phyloP scores from a whole-genome alignment of 148 eudicot species.

The Heliamphora exappendiculata region DNA sequence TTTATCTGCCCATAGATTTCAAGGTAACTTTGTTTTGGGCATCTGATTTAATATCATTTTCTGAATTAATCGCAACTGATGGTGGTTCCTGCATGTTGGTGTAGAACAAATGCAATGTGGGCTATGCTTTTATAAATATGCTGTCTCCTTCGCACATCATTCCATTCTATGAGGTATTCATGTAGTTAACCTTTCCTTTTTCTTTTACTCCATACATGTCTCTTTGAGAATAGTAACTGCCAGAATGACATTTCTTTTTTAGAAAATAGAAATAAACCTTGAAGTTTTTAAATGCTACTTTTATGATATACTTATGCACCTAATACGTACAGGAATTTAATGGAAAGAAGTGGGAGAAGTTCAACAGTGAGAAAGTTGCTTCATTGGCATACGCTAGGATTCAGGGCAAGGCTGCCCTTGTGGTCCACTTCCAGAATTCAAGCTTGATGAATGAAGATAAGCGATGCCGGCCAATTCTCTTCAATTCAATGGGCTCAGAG shows the following conservation, averaged over 20 bases:
- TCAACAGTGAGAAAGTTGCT: constrained; percentile 91
- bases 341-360: constrained; percentile 95
- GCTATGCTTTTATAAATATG: constrained; percentile 97
- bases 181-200: not conserved
- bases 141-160: constrained; percentile 66
- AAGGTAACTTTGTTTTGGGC: constrained; percentile 44
- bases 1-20: constrained; percentile 91
- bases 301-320: not conserved
- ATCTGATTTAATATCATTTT: not conserved
- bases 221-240: not conserved
- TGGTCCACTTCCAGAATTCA: constrained; percentile 83
- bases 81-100: constrained; percentile 15
- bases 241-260: not conserved
- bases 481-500: constrained; percentile 57
- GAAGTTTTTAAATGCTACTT: not conserved
- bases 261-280: not conserved
- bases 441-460: constrained; percentile 96
- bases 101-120: constrained; percentile 98
- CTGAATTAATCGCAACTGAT: not conserved
- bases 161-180: constrained; percentile 69
- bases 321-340: constrained; percentile 51
- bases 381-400: constrained; percentile 87
- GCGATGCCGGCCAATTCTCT: constrained; percentile 80
- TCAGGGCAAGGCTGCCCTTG: constrained; percentile 75
- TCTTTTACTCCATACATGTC: not conserved